Evolutionary conservation across 1,139 yeast genomes (phyloP).

Genomic region (Saccharomycopsis crataegensis): DNA sequence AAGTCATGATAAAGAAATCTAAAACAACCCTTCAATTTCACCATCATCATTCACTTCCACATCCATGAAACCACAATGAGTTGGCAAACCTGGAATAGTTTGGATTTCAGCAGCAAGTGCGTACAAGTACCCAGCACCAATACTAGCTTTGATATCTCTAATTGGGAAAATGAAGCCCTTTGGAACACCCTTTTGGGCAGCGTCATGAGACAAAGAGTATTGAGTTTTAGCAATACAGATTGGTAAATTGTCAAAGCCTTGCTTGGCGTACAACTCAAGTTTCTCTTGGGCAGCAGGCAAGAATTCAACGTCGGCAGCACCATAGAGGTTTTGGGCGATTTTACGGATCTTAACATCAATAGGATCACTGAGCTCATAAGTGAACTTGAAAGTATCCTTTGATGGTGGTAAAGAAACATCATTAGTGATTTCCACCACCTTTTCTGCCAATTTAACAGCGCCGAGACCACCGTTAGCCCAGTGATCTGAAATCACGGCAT

Average conservation of each 20-base stretch:
- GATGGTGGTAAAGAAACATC: neutral
- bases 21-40: constrained; percentile 72
- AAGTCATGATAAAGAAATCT: neutral
- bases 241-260: constrained; percentile 70
- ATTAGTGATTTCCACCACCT: constrained; percentile 45
- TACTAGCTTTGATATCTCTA: constrained; percentile 71
- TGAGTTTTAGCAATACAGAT: constrained; percentile 82
- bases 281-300: constrained; percentile 61
- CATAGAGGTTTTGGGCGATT: constrained; percentile 70
- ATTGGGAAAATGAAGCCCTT: constrained; percentile 72
- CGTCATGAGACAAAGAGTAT: constrained; percentile 75
- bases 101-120: constrained; percentile 79
- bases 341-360: constrained; percentile 59
- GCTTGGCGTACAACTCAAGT: constrained; percentile 56
- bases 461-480: constrained; percentile 82
- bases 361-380: constrained; percentile 52
- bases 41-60: constrained; percentile 76
- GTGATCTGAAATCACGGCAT: constrained; percentile 69
- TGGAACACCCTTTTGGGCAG: constrained; percentile 77
- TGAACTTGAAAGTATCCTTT: constrained; percentile 33
- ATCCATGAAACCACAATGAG: constrained; percentile 79
- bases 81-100: constrained; percentile 80
- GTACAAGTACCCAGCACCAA: constrained; percentile 78
- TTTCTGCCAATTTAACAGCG: constrained; percentile 58
- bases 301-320: constrained; percentile 62